A percentile compares a stretch with the other conserved stretches of the same genome.
Evolutionary conservation across 148 eudicot genomes (phyloP).

Genomic region (Arbutus unedo): DNA sequence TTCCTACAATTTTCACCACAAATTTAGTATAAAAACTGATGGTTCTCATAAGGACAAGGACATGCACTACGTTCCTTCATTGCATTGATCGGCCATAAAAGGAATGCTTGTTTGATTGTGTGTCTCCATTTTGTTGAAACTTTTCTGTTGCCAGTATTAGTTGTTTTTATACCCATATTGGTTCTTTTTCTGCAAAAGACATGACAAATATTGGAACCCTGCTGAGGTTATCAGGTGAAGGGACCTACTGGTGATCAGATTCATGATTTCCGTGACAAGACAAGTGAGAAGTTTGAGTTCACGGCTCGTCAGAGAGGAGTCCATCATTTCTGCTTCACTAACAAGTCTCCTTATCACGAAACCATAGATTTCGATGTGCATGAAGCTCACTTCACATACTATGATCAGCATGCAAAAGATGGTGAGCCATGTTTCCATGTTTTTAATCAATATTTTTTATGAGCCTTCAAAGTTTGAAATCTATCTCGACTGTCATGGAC

Average conservation of each 20-base stretch:
- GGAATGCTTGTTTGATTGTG: neutral
- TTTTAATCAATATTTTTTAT: neutral
- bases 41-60: neutral
- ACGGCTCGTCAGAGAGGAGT: slow-evolving; percentile 71
- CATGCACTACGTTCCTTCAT: neutral
- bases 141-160: neutral
- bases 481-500: slow-evolving; percentile 4
- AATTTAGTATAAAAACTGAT: neutral
- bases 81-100: neutral
- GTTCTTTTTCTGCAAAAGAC: neutral
- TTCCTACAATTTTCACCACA: too few species aligned
- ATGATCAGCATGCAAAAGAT: slow-evolving; percentile 95
- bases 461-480: neutral
- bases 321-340: slow-evolving; percentile 79
- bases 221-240: slow-evolving; percentile 52
- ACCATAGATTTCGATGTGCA: slow-evolving; percentile 91
- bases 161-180: neutral
- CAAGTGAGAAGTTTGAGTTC: slow-evolving; percentile 76
- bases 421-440: slow-evolving; percentile 38
- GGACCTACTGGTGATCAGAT: slow-evolving; percentile 77
- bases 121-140: neutral
- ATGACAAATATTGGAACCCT: neutral
- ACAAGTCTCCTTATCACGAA: slow-evolving; percentile 91
- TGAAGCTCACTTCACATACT: slow-evolving; percentile 66
- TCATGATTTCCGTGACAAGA: slow-evolving; percentile 47